Evolutionary conservation across 768 basidiomycete species (phyloP), one percentile per base, ranked within the genome.

Genomic region (Rhizopogon sp.): DNA sequence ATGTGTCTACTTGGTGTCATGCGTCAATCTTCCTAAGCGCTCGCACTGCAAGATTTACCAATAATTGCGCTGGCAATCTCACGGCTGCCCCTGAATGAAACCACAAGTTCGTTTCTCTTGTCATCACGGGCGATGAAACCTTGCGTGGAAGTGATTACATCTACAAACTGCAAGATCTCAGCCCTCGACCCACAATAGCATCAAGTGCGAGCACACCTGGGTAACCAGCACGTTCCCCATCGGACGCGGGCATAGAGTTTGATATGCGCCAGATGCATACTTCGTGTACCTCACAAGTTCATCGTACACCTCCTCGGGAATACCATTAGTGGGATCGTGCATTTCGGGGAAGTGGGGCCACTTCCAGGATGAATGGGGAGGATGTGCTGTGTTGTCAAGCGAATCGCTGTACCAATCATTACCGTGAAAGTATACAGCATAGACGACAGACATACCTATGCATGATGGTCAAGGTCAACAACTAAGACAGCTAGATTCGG

Each of bases 251-350:
- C 79, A 81, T 6, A 78, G 37, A 25, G 66, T 51, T 51, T 77
- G 78, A 57, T 81, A 80, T 16, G 72, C 73, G 2, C 78, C 77
- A 6, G 79, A 81, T 6, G 80, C 74, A 58, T 79, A 82, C 60
- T 77, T 79, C 1, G 75, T 70, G 58, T 76, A 80, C 13, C 66
- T 70, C 54, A 73, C 74, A 35, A 81, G 70, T 45, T 79, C 64
- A 43, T 73, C 62, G 54, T 77, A 80, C 1, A 72, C 66, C 17
- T 60, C 51, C 28, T 71, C 66, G 44, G 70, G 64, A 41, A 79
- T 69, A 3, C 72, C 74, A 6, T 44, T 55, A 14, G 54, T 43
- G 13, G 60, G 56, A 33, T 70, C 67, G 31, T 57, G 50, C 28
- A 57, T 51, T 17, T 54, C 62, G 33, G 69, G 67, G 42, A 69